Evolutionary conservation across 768 basidiomycete species (phyloP).

Genomic region (Rhizopogon sp.): DNA sequence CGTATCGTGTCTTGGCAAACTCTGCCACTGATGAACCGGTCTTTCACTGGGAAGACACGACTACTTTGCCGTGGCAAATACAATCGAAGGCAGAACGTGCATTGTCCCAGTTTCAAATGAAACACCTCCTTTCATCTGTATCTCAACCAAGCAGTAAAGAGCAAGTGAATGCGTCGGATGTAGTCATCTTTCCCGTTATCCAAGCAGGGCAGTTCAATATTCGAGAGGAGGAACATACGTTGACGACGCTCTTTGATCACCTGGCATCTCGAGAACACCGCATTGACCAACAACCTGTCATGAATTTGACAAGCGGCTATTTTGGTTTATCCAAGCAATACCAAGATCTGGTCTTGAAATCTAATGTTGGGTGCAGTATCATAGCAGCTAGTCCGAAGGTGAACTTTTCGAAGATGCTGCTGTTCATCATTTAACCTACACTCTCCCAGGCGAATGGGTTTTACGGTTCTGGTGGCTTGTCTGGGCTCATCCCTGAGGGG

Average conservation of each 20-base stretch:
- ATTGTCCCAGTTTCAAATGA: conserved; percentile 56
- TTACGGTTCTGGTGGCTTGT: conserved; percentile 82
- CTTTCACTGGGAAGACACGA: conserved; percentile 63
- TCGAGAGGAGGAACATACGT: conserved; percentile 73
- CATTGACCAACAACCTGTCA: conserved; percentile 32
- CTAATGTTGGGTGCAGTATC: conserved; percentile 59
- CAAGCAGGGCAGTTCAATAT: conserved; percentile 88
- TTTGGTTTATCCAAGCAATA: conserved; percentile 85
- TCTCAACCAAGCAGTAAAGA: conserved; percentile 16
- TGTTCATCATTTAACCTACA: background rate
- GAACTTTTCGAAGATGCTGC: conserved; percentile 6
- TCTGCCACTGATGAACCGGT: conserved; percentile 40
- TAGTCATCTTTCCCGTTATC: conserved; percentile 74
- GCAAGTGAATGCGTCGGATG: conserved; percentile 22
- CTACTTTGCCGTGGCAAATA: conserved; percentile 66
- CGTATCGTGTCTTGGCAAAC: conserved; percentile 49
- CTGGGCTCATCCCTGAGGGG: conserved; percentile 91
- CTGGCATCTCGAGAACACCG: conserved; percentile 22
- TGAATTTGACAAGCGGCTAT: conserved; percentile 93
- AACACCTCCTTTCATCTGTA: conserved; percentile 21
- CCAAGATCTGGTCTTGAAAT: conserved; percentile 62
- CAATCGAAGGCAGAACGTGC: conserved; percentile 53
- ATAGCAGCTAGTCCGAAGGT: conserved; percentile 88
- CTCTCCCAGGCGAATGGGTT: conserved; percentile 86
- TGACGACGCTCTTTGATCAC: conserved; percentile 55